Conservation (phyloP, 1,284 basidiomycete species). For the Austroboletus niveus region DNA sequence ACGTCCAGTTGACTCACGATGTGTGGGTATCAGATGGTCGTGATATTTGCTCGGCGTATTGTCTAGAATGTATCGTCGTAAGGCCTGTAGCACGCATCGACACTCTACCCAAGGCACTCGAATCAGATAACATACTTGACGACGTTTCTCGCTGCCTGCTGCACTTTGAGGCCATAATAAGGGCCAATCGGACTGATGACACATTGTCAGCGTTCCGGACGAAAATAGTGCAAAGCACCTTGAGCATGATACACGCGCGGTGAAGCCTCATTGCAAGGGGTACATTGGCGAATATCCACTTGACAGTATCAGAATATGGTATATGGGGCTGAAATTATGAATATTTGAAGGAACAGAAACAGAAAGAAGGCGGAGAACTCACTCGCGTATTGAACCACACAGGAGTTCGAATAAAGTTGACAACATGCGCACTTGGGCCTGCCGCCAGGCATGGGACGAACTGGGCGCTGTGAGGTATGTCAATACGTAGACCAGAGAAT, state of each 20-base stretch:
- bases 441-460: constrained; percentile 34
- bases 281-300: constrained; percentile 37
- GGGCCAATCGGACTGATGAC: constrained; percentile 20
- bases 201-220: too few species aligned
- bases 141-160: constrained; percentile 14
- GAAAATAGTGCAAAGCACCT: constrained; percentile 7
- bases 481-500: background rate
- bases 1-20: constrained; percentile 27
- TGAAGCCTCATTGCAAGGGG: constrained; percentile 35
- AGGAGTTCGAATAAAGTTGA: constrained; percentile 36
- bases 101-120: background rate
- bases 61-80: constrained; percentile 31
- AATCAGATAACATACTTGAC: constrained; percentile 10
- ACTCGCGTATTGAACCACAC: constrained; percentile 36
- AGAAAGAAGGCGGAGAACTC: constrained; percentile 1
- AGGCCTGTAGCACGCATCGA: constrained; percentile 18
- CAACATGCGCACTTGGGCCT: constrained; percentile 33
- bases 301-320: constrained; percentile 26
- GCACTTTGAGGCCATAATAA: constrained; percentile 8
- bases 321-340: constrained; percentile 19
- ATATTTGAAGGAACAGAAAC: background rate
- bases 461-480: constrained; percentile 30
- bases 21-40: constrained; percentile 35
- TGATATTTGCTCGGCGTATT: constrained; percentile 37
- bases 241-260: constrained; percentile 30